Evolutionary conservation across 2,329 filamentous ascomycete species (phyloP).

Genomic region (Claviceps sp.): DNA sequence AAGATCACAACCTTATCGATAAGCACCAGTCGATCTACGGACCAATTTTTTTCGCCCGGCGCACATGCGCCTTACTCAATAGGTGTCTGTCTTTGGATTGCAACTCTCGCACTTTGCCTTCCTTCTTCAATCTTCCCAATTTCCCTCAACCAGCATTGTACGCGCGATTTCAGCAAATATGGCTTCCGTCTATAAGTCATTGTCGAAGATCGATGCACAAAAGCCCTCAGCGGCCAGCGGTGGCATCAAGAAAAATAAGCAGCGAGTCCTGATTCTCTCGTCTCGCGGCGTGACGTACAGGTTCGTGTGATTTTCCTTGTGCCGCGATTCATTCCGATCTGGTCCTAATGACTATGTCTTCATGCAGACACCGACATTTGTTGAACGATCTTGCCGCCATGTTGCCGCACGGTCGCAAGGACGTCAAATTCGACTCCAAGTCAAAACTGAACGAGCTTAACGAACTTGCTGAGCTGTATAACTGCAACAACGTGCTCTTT

Average conservation of each 20-base stretch:
- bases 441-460: slow-evolving; percentile 74
- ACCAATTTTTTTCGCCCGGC: not conserved
- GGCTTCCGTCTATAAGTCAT: slow-evolving; percentile 63
- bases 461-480: slow-evolving; percentile 64
- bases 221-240: slow-evolving; percentile 36
- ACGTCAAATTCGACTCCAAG: slow-evolving; percentile 95
- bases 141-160: not conserved
- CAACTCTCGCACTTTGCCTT: not conserved
- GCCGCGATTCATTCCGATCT: not conserved
- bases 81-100: not conserved
- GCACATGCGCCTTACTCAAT: not conserved
- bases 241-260: slow-evolving; percentile 49
- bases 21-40: not conserved
- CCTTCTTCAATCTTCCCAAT: not conserved
- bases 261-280: slow-evolving; percentile 77
- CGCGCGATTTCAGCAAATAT: slow-evolving; percentile 19
- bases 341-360: not conserved
- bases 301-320: slow-evolving; percentile 29
- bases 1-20: slow-evolving; percentile 1
- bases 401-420: slow-evolving; percentile 84
- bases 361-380: slow-evolving; percentile 71
- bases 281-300: slow-evolving; percentile 85
- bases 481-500: slow-evolving; percentile 89
- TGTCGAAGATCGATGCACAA: slow-evolving; percentile 45
- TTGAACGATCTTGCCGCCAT: slow-evolving; percentile 79